phyloP scores from a whole-genome alignment of 768 basidiomycete species.

The Boletellus sp. region DNA sequence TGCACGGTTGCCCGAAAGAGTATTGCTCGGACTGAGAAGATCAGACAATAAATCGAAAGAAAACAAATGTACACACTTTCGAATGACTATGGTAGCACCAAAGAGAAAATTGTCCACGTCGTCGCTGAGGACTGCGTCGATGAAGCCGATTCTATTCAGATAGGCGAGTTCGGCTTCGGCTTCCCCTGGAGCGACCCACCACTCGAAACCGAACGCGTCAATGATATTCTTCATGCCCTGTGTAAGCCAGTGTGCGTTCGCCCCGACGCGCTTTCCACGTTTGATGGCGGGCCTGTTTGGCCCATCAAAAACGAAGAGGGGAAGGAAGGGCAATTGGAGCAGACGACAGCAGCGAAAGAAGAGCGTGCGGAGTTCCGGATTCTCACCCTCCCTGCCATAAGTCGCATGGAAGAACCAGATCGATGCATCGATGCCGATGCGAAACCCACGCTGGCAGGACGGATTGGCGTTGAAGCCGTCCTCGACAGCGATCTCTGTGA shows the following conservation, averaged over 20 bases:
- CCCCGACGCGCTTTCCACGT: constrained; percentile 67
- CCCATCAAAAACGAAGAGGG: constrained; percentile 91
- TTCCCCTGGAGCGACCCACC: constrained; percentile 84
- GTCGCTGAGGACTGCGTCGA: constrained; percentile 88
- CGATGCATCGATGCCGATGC: constrained; percentile 83
- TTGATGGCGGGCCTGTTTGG: constrained; percentile 80
- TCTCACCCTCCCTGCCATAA: constrained; percentile 76
- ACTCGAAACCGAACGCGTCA: constrained; percentile 77
- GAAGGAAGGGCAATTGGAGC: constrained; percentile 74
- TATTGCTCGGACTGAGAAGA: constrained; percentile 56
- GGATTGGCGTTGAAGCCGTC: constrained; percentile 73
- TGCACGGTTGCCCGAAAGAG: constrained; percentile 65
- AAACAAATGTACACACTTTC: constrained; percentile 55
- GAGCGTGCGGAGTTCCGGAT: constrained; percentile 78
- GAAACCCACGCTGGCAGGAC: constrained; percentile 63
- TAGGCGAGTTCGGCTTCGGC: constrained; percentile 93
- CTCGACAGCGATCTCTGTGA: constrained; percentile 69
- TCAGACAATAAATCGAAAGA: constrained; percentile 1
- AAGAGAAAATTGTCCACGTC: constrained; percentile 94
- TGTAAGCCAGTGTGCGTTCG: constrained; percentile 59
- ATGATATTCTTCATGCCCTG: constrained; percentile 77
- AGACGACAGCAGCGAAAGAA: constrained; percentile 85
- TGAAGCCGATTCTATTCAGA: constrained; percentile 73
- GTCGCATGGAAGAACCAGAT: constrained; percentile 76
- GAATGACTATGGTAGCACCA: constrained; percentile 76